These are phyloP conservation scores for Coemansia sp. DNA, from an alignment of 192 early-diverging fungal species.

Conservation along the genomic window DNA sequence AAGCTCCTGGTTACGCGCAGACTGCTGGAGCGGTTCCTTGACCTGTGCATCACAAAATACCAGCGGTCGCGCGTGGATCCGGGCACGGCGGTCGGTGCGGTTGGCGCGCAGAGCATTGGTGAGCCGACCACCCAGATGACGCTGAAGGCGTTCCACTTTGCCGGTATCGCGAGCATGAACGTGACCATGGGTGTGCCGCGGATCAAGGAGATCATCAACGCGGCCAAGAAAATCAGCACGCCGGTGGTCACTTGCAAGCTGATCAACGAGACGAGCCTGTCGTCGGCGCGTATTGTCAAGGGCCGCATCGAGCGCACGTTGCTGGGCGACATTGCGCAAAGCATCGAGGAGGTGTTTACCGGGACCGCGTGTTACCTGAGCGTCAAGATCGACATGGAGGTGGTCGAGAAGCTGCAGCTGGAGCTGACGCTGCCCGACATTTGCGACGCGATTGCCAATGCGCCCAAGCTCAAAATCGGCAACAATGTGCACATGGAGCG, in stretches of 20 bases:
- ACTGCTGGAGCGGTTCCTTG: conserved; percentile 71
- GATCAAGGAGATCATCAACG: conserved; percentile 99
- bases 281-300: conserved; percentile 92
- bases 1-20: conserved; percentile 65
- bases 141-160: conserved; percentile 99
- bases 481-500: conserved; percentile 64
- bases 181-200: conserved; percentile 98
- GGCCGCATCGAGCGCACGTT: conserved; percentile 90
- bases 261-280: conserved; percentile 59
- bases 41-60: conserved; percentile 80
- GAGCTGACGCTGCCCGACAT: conserved; percentile 79
- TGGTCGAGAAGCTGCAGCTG: conserved; percentile 81
- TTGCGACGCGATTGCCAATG: conserved; percentile 68
- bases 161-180: conserved; percentile 98
- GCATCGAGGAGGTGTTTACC: conserved; percentile 86
- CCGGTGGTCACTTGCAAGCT: conserved; percentile 84
- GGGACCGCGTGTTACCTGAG: conserved; percentile 68
- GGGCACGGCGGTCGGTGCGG: conserved; percentile 91
- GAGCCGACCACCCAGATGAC: conserved; percentile 99
- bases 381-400: conserved; percentile 79
- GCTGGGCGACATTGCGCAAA: conserved; percentile 89
- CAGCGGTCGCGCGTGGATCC: conserved; percentile 89
- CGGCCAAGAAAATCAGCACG: conserved; percentile 89
- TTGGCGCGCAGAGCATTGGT: conserved; percentile 96
- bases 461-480: conserved; percentile 84